Percentiles rank a stretch among this genome's conserved stretches.
These are phyloP conservation scores for Vigna mungo DNA, from an alignment of 306 rosid species.

Conservation along the genomic window DNA sequence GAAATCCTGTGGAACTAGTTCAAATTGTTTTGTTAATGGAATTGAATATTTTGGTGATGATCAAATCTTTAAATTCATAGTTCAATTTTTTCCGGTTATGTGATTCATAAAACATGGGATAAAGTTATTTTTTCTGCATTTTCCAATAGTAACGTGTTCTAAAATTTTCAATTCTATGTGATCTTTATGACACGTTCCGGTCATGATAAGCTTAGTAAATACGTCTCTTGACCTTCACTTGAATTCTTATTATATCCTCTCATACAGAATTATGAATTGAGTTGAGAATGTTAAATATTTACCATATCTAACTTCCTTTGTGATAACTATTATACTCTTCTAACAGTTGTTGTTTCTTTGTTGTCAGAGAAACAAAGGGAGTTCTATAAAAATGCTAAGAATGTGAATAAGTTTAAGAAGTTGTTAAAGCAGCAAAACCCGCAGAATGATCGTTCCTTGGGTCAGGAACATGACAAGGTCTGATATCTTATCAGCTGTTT, in stretches of 20 bases:
- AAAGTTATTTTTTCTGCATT: neutral
- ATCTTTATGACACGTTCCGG: neutral
- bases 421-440: slow-evolving; percentile 60
- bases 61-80: neutral
- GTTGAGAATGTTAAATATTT: neutral
- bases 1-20: neutral
- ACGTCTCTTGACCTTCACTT: neutral
- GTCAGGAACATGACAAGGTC: slow-evolving; percentile 54
- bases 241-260: slow-evolving; percentile 6
- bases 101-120: neutral
- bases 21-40: neutral
- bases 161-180: slow-evolving; percentile 12
- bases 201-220: neutral
- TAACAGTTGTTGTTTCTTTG: slow-evolving; percentile 36
- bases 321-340: neutral
- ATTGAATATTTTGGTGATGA: neutral
- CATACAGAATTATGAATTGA: slow-evolving; percentile 1
- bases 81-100: slow-evolving; percentile 27
- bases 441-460: slow-evolving; percentile 39
- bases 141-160: neutral
- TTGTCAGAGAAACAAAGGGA: slow-evolving; percentile 79
- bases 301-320: slow-evolving; percentile 12
- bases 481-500: slow-evolving; percentile 34
- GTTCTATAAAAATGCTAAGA: slow-evolving; percentile 78
- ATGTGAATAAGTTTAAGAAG: slow-evolving; percentile 77